These are phyloP conservation scores for Tricholoma sp. DNA, from an alignment of 768 basidiomycete species.

Conservation along the genomic window DNA sequence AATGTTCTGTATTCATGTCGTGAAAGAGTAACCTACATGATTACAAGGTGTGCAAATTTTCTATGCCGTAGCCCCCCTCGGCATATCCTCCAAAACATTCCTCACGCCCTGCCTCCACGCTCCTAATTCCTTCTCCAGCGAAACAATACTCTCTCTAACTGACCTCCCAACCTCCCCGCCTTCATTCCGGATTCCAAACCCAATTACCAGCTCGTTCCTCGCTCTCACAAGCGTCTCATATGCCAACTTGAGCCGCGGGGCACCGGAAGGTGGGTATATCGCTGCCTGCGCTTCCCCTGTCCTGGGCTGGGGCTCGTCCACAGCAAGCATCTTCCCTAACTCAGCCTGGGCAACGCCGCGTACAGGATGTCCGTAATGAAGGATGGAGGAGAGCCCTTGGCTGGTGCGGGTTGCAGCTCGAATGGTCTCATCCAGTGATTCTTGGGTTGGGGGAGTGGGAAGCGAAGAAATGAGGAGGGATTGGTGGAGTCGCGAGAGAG, in stretches of 20 bases:
- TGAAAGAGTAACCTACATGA: no score
- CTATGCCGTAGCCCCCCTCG: constrained; percentile 2
- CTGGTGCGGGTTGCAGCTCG: constrained; percentile 48
- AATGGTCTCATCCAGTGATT: constrained; percentile 58
- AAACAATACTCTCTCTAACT: constrained; percentile 53
- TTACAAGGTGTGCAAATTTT: neutral
- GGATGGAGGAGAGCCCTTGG: constrained; percentile 47
- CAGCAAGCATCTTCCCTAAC: constrained; percentile 73
- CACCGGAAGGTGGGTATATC: constrained; percentile 64
- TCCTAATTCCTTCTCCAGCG: constrained; percentile 67
- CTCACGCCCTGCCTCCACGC: constrained; percentile 62
- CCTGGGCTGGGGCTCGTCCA: constrained; percentile 62
- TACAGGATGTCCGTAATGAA: constrained; percentile 68
- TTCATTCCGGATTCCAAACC: constrained; percentile 64
- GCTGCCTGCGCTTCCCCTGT: constrained; percentile 13
- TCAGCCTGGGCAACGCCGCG: constrained; percentile 73
- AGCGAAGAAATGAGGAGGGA: constrained; percentile 58
- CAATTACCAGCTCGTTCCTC: constrained; percentile 53
- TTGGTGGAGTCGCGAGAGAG: constrained; percentile 64
- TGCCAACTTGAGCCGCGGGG: constrained; percentile 56
- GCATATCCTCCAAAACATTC: constrained; percentile 47
- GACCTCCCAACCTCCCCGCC: constrained; percentile 69
- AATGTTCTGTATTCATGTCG: no score
- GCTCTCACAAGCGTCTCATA: constrained; percentile 61
- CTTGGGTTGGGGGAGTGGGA: constrained; percentile 35